phyloP scores from a whole-genome alignment of 108 stramenopile species.

The Hondaea fermentalgiana region DNA sequence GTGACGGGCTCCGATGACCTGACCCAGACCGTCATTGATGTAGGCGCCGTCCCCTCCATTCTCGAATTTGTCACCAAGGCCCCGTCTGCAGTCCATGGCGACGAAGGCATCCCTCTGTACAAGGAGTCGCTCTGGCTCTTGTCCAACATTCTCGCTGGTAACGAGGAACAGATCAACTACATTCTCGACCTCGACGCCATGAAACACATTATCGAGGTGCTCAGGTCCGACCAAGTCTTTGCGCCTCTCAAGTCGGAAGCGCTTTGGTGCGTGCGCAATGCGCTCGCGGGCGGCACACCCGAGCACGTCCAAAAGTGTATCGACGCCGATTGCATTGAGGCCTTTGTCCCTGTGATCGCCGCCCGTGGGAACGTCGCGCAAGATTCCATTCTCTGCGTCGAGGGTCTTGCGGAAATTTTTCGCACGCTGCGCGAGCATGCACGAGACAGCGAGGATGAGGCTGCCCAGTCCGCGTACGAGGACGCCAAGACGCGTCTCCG shows the following conservation, averaged over 20 bases:
- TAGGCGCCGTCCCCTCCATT: neutral
- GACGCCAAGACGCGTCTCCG: neutral
- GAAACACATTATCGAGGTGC: neutral
- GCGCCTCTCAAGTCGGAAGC: neutral
- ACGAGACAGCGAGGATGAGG: neutral
- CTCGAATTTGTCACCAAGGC: neutral
- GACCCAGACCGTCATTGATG: neutral
- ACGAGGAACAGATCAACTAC: neutral
- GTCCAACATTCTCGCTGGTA: neutral
- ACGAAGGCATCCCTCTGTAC: neutral
- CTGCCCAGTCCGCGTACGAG: neutral
- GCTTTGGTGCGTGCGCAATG: neutral
- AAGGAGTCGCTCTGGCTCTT: neutral
- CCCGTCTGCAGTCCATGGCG: neutral
- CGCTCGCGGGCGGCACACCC: neutral
- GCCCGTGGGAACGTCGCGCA: neutral
- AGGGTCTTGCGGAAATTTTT: neutral
- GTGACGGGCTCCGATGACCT: neutral
- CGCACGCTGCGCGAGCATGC: neutral
- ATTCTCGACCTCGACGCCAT: neutral
- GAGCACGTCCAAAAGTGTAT: neutral
- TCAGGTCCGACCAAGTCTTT: neutral
- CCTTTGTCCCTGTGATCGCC: neutral
- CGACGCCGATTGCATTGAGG: neutral
- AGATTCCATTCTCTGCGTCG: neutral